These are phyloP conservation scores for Ophiosphaerella herpotricha DNA, from an alignment of 2,329 filamentous ascomycete species.

Conservation along the genomic window DNA sequence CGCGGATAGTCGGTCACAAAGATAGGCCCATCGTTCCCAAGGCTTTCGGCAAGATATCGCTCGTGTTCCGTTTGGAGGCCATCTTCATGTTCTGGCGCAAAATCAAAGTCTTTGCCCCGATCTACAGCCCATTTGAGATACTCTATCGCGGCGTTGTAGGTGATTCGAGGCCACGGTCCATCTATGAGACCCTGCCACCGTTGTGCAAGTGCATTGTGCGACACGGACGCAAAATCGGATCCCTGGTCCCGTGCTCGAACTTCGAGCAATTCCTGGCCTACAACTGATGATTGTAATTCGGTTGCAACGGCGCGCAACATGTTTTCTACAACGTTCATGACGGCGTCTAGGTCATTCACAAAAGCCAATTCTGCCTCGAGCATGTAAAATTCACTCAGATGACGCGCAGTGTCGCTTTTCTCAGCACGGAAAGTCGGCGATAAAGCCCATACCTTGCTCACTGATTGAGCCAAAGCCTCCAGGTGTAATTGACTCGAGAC, in stretches of 20 bases:
- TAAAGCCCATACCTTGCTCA: slow-evolving; percentile 90
- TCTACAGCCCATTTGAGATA: slow-evolving; percentile 65
- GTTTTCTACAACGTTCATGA: slow-evolving; percentile 81
- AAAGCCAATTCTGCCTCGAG: slow-evolving; percentile 90
- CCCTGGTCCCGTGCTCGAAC: slow-evolving; percentile 48
- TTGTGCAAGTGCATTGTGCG: slow-evolving; percentile 59
- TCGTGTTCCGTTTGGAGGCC: slow-evolving; percentile 92
- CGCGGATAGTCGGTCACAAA: slow-evolving; percentile 95
- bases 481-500: slow-evolving; percentile 95
- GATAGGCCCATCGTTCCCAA: slow-evolving; percentile 70
- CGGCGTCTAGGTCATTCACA: slow-evolving; percentile 66
- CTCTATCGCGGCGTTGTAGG: slow-evolving; percentile 78
- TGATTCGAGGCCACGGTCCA: slow-evolving; percentile 85
- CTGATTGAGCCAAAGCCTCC: slow-evolving; percentile 84
- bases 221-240: slow-evolving; percentile 44
- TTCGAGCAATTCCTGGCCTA: slow-evolving; percentile 61
- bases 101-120: slow-evolving; percentile 63
- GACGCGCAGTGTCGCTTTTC: slow-evolving; percentile 83
- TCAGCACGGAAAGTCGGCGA: slow-evolving; percentile 91
- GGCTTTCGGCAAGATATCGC: slow-evolving; percentile 73
- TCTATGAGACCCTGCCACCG: slow-evolving; percentile 72
- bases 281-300: slow-evolving; percentile 54
- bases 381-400: slow-evolving; percentile 99
- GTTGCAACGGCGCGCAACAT: slow-evolving; percentile 68
- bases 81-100: slow-evolving; percentile 70